Evolutionary conservation across 257 asterid species (phyloP), one percentile per base, ranked within the genome.

Genomic region (Gentiana macrophylla): DNA sequence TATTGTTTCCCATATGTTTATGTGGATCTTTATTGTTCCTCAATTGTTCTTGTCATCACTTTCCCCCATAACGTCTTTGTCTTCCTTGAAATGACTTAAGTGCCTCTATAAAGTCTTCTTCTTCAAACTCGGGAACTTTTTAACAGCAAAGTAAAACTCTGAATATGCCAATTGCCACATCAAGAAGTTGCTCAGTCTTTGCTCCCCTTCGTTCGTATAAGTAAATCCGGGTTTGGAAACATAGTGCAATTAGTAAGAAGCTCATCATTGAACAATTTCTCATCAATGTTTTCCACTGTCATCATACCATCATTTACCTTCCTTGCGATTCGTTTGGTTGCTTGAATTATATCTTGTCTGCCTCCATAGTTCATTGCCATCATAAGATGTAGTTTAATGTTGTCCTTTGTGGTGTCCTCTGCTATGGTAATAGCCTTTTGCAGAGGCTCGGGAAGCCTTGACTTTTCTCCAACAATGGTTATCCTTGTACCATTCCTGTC

Each of bases 361-460:
- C 85, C 92, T 46, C 80, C 76, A 53, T 80, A 80, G 56, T 78
- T 83, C 52, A 78, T 62, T 41, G 88, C 88, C 32, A 80, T 36
- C 12, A 83, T 59, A 34, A 83, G 77, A 58, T 80, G 88, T 64
- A 83, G 81, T 15, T 68, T 35, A 13, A 79, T 62, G 62, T 80
- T 83, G 53, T 65, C 56, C 62, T 49, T 32, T 0, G 88, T 83
- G 3, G 76, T 56, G 54, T 64, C 56, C 48, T 45, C 63, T 9
- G 70, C 66, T 3, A 57, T 50, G 13, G 59, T 53, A 55, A 80
- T 57, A 55, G 67, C 47, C 52, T 49, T 63, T 65, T 64, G 67
- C 44, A 85, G 47, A 2, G 69, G 46, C 58, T 70, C 70, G 1
- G 77, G 62, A 60, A 82, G 79, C 65, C 67, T 72, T 57, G 86